Evolutionary conservation across 2,329 filamentous ascomycete genomes (phyloP).

Genomic region (Trichoderma sp.): DNA sequence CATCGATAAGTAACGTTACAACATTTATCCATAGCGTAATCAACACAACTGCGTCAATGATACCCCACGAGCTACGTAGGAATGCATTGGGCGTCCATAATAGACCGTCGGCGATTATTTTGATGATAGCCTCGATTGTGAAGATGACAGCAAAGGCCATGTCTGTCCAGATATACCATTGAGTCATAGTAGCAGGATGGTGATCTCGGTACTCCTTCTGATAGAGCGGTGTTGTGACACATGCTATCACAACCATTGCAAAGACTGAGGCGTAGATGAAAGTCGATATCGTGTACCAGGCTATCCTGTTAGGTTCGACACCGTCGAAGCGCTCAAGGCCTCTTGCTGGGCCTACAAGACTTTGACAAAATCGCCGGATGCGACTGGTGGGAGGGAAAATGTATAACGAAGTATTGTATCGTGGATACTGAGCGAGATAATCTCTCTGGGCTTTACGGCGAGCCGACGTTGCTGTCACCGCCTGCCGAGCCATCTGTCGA

Average conservation of each 20-base stretch:
- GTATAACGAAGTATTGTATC: slow-evolving; percentile 89
- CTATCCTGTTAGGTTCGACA: slow-evolving; percentile 78
- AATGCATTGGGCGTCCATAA: slow-evolving; percentile 98
- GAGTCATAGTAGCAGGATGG: slow-evolving; percentile 58
- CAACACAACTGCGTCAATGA: slow-evolving; percentile 89
- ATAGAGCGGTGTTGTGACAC: slow-evolving; percentile 89
- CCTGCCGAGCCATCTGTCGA: slow-evolving; percentile 83
- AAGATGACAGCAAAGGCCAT: slow-evolving; percentile 86
- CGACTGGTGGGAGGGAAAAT: slow-evolving; percentile 77
- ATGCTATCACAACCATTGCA: slow-evolving; percentile 95
- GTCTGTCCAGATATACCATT: slow-evolving; percentile 96
- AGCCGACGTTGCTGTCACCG: slow-evolving; percentile 76
- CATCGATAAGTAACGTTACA: slow-evolving; percentile 72
- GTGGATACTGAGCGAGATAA: slow-evolving; percentile 81
- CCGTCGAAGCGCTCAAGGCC: slow-evolving; percentile 86
- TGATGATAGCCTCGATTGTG: slow-evolving; percentile 80
- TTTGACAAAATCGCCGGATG: slow-evolving; percentile 79
- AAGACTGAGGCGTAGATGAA: slow-evolving; percentile 93
- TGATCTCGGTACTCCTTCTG: slow-evolving; percentile 79
- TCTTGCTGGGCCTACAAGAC: slow-evolving; percentile 85
- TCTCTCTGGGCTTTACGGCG: slow-evolving; percentile 87
- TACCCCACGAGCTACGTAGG: slow-evolving; percentile 92
- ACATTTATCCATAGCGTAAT: slow-evolving; percentile 96
- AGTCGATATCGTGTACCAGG: slow-evolving; percentile 92
- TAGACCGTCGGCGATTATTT: slow-evolving; percentile 91